Conservation (phyloP, 202 grass and related monocot genomes). For the Panicum hallii region DNA sequence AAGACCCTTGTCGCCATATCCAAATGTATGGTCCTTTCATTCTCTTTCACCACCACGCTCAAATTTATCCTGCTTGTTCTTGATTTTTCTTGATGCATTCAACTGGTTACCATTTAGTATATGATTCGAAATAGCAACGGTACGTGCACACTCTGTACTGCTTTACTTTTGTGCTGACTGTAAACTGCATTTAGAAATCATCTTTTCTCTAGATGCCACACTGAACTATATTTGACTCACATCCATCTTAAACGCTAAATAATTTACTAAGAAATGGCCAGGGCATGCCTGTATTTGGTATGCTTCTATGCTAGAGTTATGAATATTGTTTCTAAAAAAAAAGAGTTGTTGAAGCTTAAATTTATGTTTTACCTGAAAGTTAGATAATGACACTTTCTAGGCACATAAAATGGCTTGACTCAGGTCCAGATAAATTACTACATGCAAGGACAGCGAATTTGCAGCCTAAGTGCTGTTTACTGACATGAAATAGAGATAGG, state of each 20-base stretch:
- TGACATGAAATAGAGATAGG: neutral
- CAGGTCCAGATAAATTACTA: neutral
- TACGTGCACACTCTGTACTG: neutral
- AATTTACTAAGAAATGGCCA: neutral
- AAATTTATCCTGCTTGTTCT: neutral
- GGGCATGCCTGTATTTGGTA: neutral
- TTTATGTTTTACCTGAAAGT: neutral
- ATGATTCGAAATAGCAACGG: neutral
- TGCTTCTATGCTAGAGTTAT: neutral
- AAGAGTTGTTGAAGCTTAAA: neutral
- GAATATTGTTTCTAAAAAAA: neutral
- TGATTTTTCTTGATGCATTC: neutral
- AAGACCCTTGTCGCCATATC: slow-evolving; percentile 62
- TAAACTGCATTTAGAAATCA: neutral
- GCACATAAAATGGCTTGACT: neutral
- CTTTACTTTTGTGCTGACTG: neutral
- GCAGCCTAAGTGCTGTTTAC: neutral
- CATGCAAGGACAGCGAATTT: neutral
- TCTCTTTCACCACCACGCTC: neutral
- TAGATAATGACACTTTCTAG: neutral
- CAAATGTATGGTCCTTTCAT: slow-evolving; percentile 54
- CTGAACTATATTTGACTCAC: neutral
- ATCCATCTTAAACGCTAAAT: neutral
- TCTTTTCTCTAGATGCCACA: neutral
- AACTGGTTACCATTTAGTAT: neutral